A percentile compares a stretch with the other conserved stretches of the same genome.
Conservation (phyloP, 2,329 filamentous ascomycete genomes). For the Aspergillus alliaceus region DNA sequence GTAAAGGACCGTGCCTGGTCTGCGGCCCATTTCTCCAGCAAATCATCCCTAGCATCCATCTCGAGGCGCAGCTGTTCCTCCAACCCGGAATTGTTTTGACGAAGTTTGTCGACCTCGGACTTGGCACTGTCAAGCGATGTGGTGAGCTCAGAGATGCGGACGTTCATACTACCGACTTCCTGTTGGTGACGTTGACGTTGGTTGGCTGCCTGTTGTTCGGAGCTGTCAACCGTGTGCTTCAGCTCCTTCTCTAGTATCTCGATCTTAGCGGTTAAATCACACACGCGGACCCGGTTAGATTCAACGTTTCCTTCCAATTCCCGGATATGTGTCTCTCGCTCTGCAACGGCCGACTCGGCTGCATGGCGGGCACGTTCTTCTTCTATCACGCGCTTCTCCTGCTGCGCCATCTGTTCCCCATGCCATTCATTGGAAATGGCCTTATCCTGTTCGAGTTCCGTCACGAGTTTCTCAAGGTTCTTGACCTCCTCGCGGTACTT, state of each 20-base stretch:
- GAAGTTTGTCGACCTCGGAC: conserved; percentile 37
- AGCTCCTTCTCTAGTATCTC: conserved; percentile 35
- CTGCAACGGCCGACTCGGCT: conserved; percentile 36
- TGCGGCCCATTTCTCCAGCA: conserved; percentile 34
- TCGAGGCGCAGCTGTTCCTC: conserved; percentile 40
- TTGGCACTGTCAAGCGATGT: conserved; percentile 39
- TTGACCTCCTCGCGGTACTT: conserved; percentile 47
- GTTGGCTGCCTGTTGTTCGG: conserved; percentile 24
- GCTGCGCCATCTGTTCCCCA: conserved; percentile 29
- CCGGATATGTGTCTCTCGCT: conserved; percentile 36
- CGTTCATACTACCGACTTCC: conserved; percentile 42
- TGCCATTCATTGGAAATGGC: conserved; percentile 27
- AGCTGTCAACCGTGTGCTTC: conserved; percentile 18
- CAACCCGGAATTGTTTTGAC: conserved; percentile 35
- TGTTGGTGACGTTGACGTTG: conserved; percentile 31
- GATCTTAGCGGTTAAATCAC: conserved; percentile 36
- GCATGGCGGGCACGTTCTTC: conserved; percentile 34
- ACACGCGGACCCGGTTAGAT: conserved; percentile 34
- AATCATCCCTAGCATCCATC: conserved; percentile 34
- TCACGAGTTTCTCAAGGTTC: conserved; percentile 44
- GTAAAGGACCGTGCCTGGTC: conserved; percentile 35
- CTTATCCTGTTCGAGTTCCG: conserved; percentile 42
- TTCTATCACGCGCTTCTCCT: conserved; percentile 35
- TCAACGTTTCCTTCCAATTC: conserved; percentile 36
- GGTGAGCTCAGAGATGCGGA: conserved; percentile 40